Conservation (phyloP, 108 stramenopile species). For the Nitzschia sp. region DNA sequence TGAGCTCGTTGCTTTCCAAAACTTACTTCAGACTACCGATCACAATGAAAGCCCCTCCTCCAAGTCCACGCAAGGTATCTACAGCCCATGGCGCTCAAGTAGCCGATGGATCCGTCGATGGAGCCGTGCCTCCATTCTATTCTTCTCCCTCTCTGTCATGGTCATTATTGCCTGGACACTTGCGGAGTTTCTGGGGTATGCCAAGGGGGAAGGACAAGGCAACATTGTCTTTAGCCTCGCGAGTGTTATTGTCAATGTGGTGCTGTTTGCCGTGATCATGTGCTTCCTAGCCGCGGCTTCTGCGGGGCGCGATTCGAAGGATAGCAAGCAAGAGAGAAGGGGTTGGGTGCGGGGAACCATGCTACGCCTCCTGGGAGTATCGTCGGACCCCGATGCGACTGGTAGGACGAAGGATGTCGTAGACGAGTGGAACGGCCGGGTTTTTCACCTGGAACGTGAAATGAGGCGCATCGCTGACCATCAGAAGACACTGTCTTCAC, state of each 20-base stretch:
- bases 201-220: slow-evolving; percentile 27
- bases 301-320: not conserved
- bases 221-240: slow-evolving; percentile 37
- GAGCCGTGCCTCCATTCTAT: slow-evolving; percentile 49
- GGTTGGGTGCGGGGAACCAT: slow-evolving; percentile 33
- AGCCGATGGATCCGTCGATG: slow-evolving; percentile 19
- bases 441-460: slow-evolving; percentile 41
- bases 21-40: slow-evolving; percentile 34
- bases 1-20: slow-evolving; percentile 64
- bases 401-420: not conserved
- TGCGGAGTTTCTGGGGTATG: slow-evolving; percentile 44
- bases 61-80: slow-evolving; percentile 3
- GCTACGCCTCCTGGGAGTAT: slow-evolving; percentile 44
- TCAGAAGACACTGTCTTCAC: slow-evolving; percentile 17
- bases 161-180: slow-evolving; percentile 50
- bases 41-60: not conserved
- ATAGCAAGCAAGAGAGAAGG: not conserved
- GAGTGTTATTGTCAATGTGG: slow-evolving; percentile 49
- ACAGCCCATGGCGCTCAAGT: slow-evolving; percentile 33
- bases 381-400: not conserved
- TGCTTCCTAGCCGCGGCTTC: slow-evolving; percentile 37
- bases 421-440: slow-evolving; percentile 46
- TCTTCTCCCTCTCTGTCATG: slow-evolving; percentile 44
- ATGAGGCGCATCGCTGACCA: slow-evolving; percentile 42
- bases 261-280: slow-evolving; percentile 43